Base-by-base conservation (phyloP, 192 early-diverging fungal genomes). In the Umbelopsis ramanniana region DNA sequence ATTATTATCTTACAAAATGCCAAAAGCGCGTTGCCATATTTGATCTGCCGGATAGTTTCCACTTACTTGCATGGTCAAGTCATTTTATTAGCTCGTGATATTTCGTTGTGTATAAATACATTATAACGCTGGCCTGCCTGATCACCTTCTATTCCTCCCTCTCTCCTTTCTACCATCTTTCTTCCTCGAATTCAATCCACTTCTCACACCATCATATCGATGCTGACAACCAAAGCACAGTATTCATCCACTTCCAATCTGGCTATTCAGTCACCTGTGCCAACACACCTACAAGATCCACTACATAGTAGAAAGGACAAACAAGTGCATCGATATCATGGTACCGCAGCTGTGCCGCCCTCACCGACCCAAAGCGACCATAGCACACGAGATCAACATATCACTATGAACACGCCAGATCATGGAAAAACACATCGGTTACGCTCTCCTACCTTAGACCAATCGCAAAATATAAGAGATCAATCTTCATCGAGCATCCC, bases 31-130 rank as follows among this genome's bases (percentile, higher is more conserved):
- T 37, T 63, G 26, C 57, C 57, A 29, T 37, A 37, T 63, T 29
- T 37, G 57, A 63, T 37, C 17, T 37, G 33, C 57, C 57, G 57
- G 33, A 29, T 29, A 11, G 33, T 14, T 17, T 63, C 57, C 26
- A 35, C 24, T 63, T 63, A n/a, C 57, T 63, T 63, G 57, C 57
- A 35, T 63, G 57, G 33, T 12, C 33, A 29, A 63, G 57, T 63
- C 57, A 63, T 63, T 37, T 63, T 63, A 43, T 19, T 17, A 50
- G 57, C 57, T 63, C 57, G 57, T 63, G 57, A 63, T 63, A 29
- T 37, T 37, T 43, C 40, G 40, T 6, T 43, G 40, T 7, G 11
- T 43, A 43, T 43, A 43, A 43, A 43, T 11, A 43, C 11, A 43
- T 43, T 43, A 11, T 5, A 43, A 43, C 40, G 3, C 3, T 63